phyloP scores from a whole-genome alignment of 2,329 filamentous ascomycete species.

The Drechmeria coniospora region DNA sequence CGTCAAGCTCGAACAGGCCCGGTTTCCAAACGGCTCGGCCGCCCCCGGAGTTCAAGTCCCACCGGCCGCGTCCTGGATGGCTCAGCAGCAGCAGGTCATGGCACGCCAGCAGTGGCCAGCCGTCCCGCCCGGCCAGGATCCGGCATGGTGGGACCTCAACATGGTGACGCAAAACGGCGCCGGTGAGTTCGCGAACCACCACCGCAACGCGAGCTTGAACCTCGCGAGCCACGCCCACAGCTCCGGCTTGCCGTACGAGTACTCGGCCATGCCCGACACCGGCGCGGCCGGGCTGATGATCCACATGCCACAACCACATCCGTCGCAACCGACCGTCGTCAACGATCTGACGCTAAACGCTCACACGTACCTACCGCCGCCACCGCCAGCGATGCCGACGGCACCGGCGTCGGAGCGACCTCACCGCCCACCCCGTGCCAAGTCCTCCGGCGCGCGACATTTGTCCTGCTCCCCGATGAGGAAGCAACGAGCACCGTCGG shows the following conservation, averaged over 20 bases:
- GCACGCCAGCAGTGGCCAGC: slow-evolving; percentile 9
- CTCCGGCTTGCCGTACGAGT: slow-evolving; percentile 24
- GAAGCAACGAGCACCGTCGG: slow-evolving; percentile 25
- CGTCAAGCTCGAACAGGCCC: slow-evolving; percentile 15
- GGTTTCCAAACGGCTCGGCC: slow-evolving; percentile 13
- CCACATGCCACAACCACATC: slow-evolving; percentile 34
- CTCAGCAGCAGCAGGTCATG: slow-evolving; percentile 11
- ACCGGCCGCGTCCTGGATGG: slow-evolving; percentile 5
- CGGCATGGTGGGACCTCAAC: slow-evolving; percentile 17
- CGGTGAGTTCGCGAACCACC: slow-evolving; percentile 14
- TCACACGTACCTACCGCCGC: slow-evolving; percentile 20
- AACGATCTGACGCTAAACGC: slow-evolving; percentile 17
- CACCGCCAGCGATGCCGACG: slow-evolving; percentile 11
- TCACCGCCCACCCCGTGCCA: slow-evolving; percentile 34
- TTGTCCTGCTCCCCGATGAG: slow-evolving; percentile 23
- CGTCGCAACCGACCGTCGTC: slow-evolving; percentile 18
- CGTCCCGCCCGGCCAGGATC: slow-evolving; percentile 8
- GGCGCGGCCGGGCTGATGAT: slow-evolving; percentile 31
- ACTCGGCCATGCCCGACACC: slow-evolving; percentile 15
- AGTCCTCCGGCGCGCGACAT: slow-evolving; percentile 37
- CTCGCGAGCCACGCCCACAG: slow-evolving; percentile 25
- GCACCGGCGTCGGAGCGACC: slow-evolving; percentile 18
- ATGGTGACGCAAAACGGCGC: slow-evolving; percentile 12
- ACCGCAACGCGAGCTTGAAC: slow-evolving; percentile 22
- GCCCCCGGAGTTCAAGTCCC: slow-evolving; percentile 7